Base-by-base conservation (phyloP, 179 eudicot species). In the Silene noctiflora region DNA sequence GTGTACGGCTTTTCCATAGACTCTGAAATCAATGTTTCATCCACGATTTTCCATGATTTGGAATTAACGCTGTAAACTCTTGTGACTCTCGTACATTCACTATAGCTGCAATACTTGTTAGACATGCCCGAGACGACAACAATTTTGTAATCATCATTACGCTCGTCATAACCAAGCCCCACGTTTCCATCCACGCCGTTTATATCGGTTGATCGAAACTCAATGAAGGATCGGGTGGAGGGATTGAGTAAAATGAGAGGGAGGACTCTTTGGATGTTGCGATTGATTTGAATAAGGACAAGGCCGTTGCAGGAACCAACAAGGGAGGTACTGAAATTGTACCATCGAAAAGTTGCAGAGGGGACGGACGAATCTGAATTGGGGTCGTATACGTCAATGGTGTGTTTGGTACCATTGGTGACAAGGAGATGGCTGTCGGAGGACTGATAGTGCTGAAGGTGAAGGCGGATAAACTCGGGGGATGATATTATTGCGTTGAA, bases 131-230 rank as follows among this genome's bases (percentile, higher is more conserved):
- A 4, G 10, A 73, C 35, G 0, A 19, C 13, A 0, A 79, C 74
- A 25, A 79, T 59, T 25, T 79, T 79, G 22, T 73, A 79, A 27
- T 79, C 81, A 51, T 73, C 1, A 19, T 1, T 67, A 0, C 1
- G 8, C 25, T 27, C 8, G 33, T 79, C 74, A 58, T 20, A 79
- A 10, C 77, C 81, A 20, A 79, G 74, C n/a, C 77, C 81, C 6
- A 33, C 11, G 20, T 33, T 73, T 20, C 3, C 20, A 16, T 27
- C 21, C 0, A 1, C 2, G 0, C 5, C 42, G 1, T 0, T 2
- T 13, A 0, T 33, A 0, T 1, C 9, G 27, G 6, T 2, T 4
- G 25, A 3, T 27, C 51, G 5, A 12, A 6, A 42, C 44, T 25
- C 22, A 3, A 51, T 25, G 20, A 14, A 79, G 13, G 33, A 6